Evolutionary conservation across 768 basidiomycete species (phyloP).

Genomic region (Macrolepiota albuminosa): DNA sequence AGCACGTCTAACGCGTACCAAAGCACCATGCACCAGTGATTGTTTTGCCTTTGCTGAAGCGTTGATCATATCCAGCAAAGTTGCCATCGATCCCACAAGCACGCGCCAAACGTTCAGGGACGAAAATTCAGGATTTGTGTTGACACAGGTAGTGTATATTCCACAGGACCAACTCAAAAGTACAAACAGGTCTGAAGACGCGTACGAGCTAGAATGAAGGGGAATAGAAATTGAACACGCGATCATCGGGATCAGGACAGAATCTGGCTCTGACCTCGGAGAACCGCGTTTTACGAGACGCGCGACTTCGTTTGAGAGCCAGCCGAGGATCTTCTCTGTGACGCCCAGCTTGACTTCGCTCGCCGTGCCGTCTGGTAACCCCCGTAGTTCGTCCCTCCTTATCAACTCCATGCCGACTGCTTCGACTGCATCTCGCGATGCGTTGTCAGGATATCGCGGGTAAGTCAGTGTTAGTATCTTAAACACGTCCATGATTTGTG

Average conservation of each 20-base stretch:
- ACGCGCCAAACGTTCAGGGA: no score
- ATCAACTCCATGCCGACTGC: constrained; percentile 60
- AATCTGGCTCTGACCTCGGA: constrained; percentile 44
- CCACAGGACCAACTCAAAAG: no score
- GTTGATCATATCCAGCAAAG: no score
- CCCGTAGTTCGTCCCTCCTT: constrained; percentile 53
- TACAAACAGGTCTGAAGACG: no score
- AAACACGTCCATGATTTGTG: constrained; percentile 67
- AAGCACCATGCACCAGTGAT: constrained; percentile 54
- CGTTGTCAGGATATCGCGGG: constrained; percentile 69
- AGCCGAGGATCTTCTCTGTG: constrained; percentile 67
- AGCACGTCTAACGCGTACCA: constrained; percentile 60
- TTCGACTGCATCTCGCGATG: constrained; percentile 71
- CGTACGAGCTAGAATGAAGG: no score
- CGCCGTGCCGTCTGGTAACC: constrained; percentile 30
- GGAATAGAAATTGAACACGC: no score
- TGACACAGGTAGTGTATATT: no score
- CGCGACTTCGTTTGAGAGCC: constrained; percentile 66
- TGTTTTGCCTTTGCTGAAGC: constrained; percentile 51
- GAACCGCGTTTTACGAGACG: constrained; percentile 48
- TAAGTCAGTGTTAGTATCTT: constrained; percentile 70
- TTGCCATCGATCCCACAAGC: no score
- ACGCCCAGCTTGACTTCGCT: constrained; percentile 52
- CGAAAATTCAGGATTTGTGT: no score
- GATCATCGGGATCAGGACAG: constrained; percentile 22